Evolutionary conservation across 306 rosid genomes (phyloP), one percentile per base, ranked within the genome.

Genomic region (Ammopiptanthus mongolicus): DNA sequence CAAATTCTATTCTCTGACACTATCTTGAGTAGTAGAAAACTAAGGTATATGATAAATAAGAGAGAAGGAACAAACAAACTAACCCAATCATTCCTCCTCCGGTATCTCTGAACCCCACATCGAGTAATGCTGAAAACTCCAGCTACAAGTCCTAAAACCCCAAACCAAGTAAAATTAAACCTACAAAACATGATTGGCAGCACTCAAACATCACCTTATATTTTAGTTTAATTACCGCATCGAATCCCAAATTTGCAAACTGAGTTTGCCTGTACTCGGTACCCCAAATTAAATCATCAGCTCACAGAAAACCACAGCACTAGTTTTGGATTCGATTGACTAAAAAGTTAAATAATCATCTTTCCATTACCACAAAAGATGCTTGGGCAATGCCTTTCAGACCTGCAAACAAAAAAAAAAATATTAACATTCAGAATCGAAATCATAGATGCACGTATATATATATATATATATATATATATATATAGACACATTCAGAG

Each of bases 71-170:
- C 19, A n/a, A 41, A 48, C 19, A 11, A 31, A 76, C 88, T 81
- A 81, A 95, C 99, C 99, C 91, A 90, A 87, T 95, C 99, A 64
- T 86, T 81, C 84, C 71, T 84, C 7, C 77, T 33, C 71, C 97
- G 74, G 79, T 87, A 86, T 79, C 71, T 86, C 80, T 81, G 88
- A 71, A 90, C 83, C 48, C 93, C 96, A 14, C 97, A 95, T 29
- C 86, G 85, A 13, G 96, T 76, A 68, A 78, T 19, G 39, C 77
- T 58, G 84, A 70, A 88, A 60, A 87, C 62, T 71, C 89, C 99
- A 37, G 88, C 91, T 74, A 92, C 86, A 69, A 95, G 71, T 65
- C 96, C 99, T 95, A 63, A 59, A 80, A 34, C 22, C 51, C 47
- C 60, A 58, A 83, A 76, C 56, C 19, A 48, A 73, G 25, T 4